Evolutionary conservation across 495 filamentous ascomycete genomes (phyloP).

Genomic region (Podospora pseudopauciseta): DNA sequence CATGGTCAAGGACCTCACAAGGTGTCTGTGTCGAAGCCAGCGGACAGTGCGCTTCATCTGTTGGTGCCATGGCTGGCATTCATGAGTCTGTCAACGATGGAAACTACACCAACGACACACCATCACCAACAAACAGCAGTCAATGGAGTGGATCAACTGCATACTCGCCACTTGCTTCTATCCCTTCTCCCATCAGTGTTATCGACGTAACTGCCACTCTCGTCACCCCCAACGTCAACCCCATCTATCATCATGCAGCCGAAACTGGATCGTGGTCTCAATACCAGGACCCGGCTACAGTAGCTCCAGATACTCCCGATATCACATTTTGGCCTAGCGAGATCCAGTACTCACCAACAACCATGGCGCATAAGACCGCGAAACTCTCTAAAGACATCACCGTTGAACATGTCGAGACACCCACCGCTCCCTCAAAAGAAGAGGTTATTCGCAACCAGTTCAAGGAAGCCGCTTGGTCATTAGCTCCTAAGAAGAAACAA

Average conservation of each 20-base stretch:
- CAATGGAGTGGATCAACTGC: background rate
- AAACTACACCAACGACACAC: background rate
- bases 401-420: background rate
- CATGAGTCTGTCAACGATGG: background rate
- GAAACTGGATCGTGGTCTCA: background rate
- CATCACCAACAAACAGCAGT: background rate
- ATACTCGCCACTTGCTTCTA: background rate
- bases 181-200: background rate
- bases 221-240: background rate
- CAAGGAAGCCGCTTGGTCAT: background rate
- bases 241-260: background rate
- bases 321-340: no score
- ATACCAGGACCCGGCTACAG: background rate
- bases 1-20: background rate
- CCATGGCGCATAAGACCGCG: background rate
- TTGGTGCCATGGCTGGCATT: background rate
- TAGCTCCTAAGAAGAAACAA: background rate
- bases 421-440: background rate
- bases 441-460: background rate
- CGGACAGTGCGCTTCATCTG: background rate
- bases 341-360: no score
- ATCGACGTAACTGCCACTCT: background rate
- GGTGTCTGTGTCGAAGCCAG: background rate
- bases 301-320: background rate
- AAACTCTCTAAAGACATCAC: background rate